Percentiles rank a stretch among this genome's conserved stretches.
phyloP scores from a whole-genome alignment of 169 alveolate species.

The Plasmodium yoelii region DNA sequence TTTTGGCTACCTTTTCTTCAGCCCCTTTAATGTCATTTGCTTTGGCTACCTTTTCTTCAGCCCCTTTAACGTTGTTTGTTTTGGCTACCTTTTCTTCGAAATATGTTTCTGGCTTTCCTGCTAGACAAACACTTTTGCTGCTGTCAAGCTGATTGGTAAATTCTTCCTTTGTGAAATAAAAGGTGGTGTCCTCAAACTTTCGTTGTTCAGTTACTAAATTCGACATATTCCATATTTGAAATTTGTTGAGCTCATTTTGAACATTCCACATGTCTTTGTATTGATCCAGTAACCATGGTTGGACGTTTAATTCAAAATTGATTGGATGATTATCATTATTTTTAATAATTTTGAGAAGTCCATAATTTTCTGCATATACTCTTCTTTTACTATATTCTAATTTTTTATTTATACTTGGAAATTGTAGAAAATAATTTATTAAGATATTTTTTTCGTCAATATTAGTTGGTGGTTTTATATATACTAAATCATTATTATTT shows the following conservation, averaged over 20 bases:
- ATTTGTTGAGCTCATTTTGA: conserved; percentile 61
- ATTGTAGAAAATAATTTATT: conserved; percentile 66
- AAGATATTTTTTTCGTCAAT: conserved; percentile 55
- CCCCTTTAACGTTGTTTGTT: neutral
- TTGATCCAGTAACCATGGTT: conserved; percentile 47
- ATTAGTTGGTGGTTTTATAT: conserved; percentile 64
- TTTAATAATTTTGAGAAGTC: conserved; percentile 57
- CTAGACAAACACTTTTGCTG: neutral
- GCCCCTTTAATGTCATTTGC: neutral
- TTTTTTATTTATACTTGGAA: conserved; percentile 63
- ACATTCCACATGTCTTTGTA: conserved; percentile 51
- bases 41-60: neutral
- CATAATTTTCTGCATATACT: conserved; percentile 74
- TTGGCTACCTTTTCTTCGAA: neutral
- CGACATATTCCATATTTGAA: conserved; percentile 61
- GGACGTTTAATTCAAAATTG: conserved; percentile 38
- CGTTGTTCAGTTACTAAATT: conserved; percentile 22
- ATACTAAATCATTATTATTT: conserved; percentile 68
- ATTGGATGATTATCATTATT: conserved; percentile 48
- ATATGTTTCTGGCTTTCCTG: neutral
- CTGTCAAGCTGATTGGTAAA: neutral
- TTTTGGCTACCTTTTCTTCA: neutral
- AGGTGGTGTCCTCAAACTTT: conserved; percentile 16
- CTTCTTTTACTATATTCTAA: conserved; percentile 69
- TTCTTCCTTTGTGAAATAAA: conserved; percentile 21